Evolutionary conservation across 139 green algal species (phyloP).

Genomic region (Asterochloris sp.): DNA sequence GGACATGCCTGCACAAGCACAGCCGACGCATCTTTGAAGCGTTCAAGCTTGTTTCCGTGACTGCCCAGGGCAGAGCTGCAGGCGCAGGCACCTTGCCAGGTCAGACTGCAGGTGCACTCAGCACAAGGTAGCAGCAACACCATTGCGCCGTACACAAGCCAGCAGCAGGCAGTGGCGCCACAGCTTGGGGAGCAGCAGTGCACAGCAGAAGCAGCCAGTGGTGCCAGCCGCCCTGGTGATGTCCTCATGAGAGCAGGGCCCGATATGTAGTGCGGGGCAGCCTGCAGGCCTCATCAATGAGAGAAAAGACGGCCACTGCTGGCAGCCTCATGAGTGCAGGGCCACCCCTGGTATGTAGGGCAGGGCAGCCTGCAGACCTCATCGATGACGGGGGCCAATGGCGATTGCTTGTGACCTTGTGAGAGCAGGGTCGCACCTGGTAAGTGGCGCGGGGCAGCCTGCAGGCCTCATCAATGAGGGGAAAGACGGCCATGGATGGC

Average conservation of each 20-base stretch:
- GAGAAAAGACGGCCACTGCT: constrained; percentile 77
- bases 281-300: constrained; percentile 89
- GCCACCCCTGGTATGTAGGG: constrained; percentile 64
- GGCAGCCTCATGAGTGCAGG: neutral
- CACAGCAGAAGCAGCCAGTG: too few relatives aligned
- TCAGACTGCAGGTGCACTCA: too few relatives aligned
- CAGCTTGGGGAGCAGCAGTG: neutral
- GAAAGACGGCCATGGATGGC: constrained; percentile 75
- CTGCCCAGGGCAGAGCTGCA: too few relatives aligned
- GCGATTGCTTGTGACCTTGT: constrained; percentile 1
- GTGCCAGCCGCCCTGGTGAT: neutral
- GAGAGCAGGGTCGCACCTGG: constrained; percentile 21
- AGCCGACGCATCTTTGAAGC: too few relatives aligned
- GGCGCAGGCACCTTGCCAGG: too few relatives aligned
- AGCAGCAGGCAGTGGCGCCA: neutral
- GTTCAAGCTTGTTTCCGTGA: too few relatives aligned
- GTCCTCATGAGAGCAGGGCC: neutral
- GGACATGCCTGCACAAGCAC: too few relatives aligned
- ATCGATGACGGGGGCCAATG: constrained; percentile 81
- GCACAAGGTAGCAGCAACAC: too few relatives aligned
- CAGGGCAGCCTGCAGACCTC: constrained; percentile 80
- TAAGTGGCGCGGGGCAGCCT: constrained; percentile 77
- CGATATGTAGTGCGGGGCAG: constrained; percentile 77
- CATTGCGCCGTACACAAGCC: too few relatives aligned
- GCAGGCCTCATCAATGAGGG: constrained; percentile 90